phyloP scores from a whole-genome alignment of 345 rosid genomes.

The Citrus medica region DNA sequence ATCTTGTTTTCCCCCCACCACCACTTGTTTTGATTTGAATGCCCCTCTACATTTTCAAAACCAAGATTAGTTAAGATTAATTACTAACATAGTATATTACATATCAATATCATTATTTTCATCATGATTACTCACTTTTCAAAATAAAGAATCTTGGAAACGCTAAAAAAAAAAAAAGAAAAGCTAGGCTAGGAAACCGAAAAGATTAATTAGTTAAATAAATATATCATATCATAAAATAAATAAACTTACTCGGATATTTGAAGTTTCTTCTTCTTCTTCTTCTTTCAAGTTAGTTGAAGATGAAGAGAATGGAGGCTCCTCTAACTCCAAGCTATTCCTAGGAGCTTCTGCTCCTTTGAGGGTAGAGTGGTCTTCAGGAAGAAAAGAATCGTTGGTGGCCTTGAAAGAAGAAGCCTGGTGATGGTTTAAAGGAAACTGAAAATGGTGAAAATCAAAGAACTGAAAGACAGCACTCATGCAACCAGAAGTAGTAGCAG shows the following conservation, averaged over 20 bases:
- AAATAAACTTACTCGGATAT: slow-evolving; percentile 44
- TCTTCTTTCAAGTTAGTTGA: slow-evolving; percentile 14
- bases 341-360: slow-evolving; percentile 76
- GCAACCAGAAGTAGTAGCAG: slow-evolving; percentile 53
- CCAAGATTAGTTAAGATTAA: not conserved
- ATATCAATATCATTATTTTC: slow-evolving; percentile 8
- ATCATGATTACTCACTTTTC: slow-evolving; percentile 26
- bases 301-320: slow-evolving; percentile 35
- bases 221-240: not conserved
- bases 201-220: slow-evolving; percentile 7
- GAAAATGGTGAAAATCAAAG: slow-evolving; percentile 67
- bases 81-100: not conserved
- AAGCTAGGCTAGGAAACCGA: slow-evolving; percentile 17
- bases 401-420: slow-evolving; percentile 42
- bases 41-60: slow-evolving; percentile 44
- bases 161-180: not conserved
- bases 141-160: slow-evolving; percentile 15
- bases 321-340: slow-evolving; percentile 78
- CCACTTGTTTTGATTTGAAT: slow-evolving; percentile 65
- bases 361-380: slow-evolving; percentile 15
- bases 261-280: slow-evolving; percentile 38
- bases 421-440: slow-evolving; percentile 42
- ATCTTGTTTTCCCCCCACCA: slow-evolving; percentile 20
- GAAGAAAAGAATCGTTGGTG: slow-evolving; percentile 11
- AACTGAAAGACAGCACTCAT: slow-evolving; percentile 72